Base-by-base conservation (phyloP, 78 protist genomes). In the Dictyostelium brefeldianum region DNA sequence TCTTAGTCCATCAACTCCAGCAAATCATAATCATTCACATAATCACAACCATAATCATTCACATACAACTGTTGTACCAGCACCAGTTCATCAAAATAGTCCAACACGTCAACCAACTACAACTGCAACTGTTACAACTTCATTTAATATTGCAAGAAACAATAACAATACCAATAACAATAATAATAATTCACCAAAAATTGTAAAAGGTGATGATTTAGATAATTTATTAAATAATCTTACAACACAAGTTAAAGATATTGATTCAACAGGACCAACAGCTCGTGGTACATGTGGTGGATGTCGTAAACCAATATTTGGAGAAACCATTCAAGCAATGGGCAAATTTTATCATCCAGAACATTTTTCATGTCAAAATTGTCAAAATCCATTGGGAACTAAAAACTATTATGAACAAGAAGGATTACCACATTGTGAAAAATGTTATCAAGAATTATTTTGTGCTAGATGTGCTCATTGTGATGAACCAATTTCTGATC, bases 381-480 rank as follows among this genome's bases (percentile, higher is more conserved):
- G 96, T 67, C 85, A 85, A 41, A 69, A 74, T 22, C 96, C 96
- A 41, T 41, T 94, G 0, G 96, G 96, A 4, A 94, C 96, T n/a
- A 62, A 69, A 41, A 85, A 81, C 31, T 89, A 82, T 80, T 87
- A 82, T 71, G 95, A 81, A 79, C 78, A 80, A 51, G 94, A 95
- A 22, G 20, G 41, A 20, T 9, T 74, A 12, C 92, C 97, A 18
- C 89, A 89, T 48, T 95, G 97, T 14, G 97, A 95, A 25, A 90
- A 89, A 47, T 89, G 94, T 62, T 95, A 89, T 75, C 81, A 83
- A 64, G 93, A 81, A 75, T 25, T 95, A 46, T 95, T 89, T 57
- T 90, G 97, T 43, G 94, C 95, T 2, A 67, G 91, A 48, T 95
- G 97, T 36, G 95, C 90, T 41, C 94, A 82, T 56, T 95, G 97